phyloP scores from a whole-genome alignment of 306 rosid genomes.

The apple (Malus domestica) region DNA sequence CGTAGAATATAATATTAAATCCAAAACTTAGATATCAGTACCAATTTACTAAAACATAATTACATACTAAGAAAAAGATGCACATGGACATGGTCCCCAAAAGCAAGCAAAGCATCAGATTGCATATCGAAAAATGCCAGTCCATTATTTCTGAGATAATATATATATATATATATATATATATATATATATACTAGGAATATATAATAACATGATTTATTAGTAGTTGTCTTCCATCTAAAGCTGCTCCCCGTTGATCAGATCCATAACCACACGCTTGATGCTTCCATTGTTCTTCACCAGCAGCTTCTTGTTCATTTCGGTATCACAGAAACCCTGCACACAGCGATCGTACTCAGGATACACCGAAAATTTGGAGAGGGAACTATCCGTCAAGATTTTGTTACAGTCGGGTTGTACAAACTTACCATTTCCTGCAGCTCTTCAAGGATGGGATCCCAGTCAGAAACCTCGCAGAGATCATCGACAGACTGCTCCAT shows the following conservation, averaged over 20 bases:
- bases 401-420: neutral
- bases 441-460: constrained; percentile 90
- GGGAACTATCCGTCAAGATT: neutral
- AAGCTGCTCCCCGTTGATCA: constrained; percentile 46
- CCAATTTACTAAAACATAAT: neutral
- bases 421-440: constrained; percentile 66
- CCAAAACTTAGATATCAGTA: neutral
- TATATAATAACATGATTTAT: neutral
- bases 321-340: constrained; percentile 71
- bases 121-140: neutral
- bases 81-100: neutral
- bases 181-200: too few relatives aligned
- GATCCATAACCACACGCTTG: constrained; percentile 85
- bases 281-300: constrained; percentile 83
- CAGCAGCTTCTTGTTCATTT: constrained; percentile 66
- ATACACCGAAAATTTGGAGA: neutral
- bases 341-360: neutral
- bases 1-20: neutral
- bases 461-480: constrained; percentile 68
- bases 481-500: constrained; percentile 66
- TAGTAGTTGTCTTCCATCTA: constrained; percentile 8
- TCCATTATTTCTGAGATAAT: constrained; percentile 3
- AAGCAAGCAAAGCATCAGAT: neutral
- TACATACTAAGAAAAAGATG: neutral
- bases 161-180: too few relatives aligned